Percentiles rank a stretch among this genome's conserved stretches.
Evolutionary conservation across 2,329 filamentous ascomycete genomes (phyloP).

Genomic region (Thelonectria rubi): DNA sequence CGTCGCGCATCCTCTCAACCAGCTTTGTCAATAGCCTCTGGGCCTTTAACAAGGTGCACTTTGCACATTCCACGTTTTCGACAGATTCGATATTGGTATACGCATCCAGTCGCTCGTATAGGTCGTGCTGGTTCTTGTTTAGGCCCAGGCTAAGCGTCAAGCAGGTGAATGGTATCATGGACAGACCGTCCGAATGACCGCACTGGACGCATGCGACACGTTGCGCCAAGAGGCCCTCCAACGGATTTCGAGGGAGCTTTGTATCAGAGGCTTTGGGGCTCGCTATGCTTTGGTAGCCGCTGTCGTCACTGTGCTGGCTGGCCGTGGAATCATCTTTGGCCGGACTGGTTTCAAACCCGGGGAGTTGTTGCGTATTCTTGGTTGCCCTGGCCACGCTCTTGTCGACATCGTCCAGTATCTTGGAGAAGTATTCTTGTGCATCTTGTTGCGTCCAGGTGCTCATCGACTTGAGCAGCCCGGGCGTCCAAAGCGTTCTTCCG

Average conservation of each 20-base stretch:
- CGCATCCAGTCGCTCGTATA: constrained; percentile 82
- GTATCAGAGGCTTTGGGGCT: constrained; percentile 50
- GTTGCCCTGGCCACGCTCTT: constrained; percentile 71
- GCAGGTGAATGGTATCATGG: constrained; percentile 93
- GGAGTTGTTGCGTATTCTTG: constrained; percentile 38
- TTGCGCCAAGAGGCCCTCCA: constrained; percentile 89
- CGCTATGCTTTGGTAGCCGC: constrained; percentile 62
- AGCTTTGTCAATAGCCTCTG: constrained; percentile 59
- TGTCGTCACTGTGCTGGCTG: constrained; percentile 65
- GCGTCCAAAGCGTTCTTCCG: constrained; percentile 83
- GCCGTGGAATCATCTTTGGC: constrained; percentile 53
- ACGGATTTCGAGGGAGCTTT: constrained; percentile 70
- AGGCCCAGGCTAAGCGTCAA: constrained; percentile 83
- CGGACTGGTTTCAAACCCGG: constrained; percentile 53
- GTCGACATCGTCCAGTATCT: constrained; percentile 85
- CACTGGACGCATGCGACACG: constrained; percentile 87
- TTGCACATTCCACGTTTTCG: constrained; percentile 88
- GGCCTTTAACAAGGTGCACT: constrained; percentile 80
- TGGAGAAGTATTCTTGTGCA: constrained; percentile 96
- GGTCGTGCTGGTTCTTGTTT: constrained; percentile 68
- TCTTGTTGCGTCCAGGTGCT: constrained; percentile 97
- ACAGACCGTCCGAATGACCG: constrained; percentile 86
- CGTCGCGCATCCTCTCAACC: constrained; percentile 51
- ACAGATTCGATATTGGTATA: constrained; percentile 88
- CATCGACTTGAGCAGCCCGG: constrained; percentile 85